A percentile compares a stretch with the other conserved stretches of the same genome.
phyloP scores from a whole-genome alignment of 306 rosid genomes.

The Cicer pinnatifidum region DNA sequence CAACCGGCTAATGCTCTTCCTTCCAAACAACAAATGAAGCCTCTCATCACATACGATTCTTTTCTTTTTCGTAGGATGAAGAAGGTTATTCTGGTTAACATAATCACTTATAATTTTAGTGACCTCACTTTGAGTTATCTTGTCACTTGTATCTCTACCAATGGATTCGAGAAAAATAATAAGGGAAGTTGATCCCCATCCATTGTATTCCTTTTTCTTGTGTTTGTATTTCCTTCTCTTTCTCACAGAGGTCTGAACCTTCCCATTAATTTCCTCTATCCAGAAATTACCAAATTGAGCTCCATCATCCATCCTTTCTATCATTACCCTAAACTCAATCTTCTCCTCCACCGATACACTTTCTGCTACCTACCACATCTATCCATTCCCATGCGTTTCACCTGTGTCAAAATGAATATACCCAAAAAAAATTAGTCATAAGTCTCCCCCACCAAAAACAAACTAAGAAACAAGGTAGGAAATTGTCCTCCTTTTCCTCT shows the following conservation, averaged over 20 bases:
- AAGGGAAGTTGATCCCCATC: constrained; percentile 78
- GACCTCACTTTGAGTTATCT: constrained; percentile 62
- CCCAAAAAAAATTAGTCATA: no score
- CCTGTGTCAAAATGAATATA: constrained; percentile 1
- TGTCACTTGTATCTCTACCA: constrained; percentile 57
- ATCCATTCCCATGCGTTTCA: constrained; percentile 22
- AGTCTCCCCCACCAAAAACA: no score
- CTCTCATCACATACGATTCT: constrained; percentile 62
- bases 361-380: constrained; percentile 15
- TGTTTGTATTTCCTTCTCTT: constrained; percentile 52
- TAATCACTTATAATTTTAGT: constrained; percentile 61
- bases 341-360: constrained; percentile 31
- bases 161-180: constrained; percentile 66
- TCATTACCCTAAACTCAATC: constrained; percentile 27
- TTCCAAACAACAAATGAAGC: constrained; percentile 68
- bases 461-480: no score
- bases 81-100: constrained; percentile 52
- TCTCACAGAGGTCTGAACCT: constrained; percentile 40
- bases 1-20: constrained; percentile 63
- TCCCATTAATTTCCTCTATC: constrained; percentile 50
- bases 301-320: constrained; percentile 39
- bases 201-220: constrained; percentile 62
- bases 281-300: constrained; percentile 34
- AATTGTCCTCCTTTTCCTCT: no score
- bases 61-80: constrained; percentile 65